Evolutionary conservation across 345 rosid species (phyloP), one percentile per base, ranked within the genome.

Genomic region (Hypericum androsaemum): DNA sequence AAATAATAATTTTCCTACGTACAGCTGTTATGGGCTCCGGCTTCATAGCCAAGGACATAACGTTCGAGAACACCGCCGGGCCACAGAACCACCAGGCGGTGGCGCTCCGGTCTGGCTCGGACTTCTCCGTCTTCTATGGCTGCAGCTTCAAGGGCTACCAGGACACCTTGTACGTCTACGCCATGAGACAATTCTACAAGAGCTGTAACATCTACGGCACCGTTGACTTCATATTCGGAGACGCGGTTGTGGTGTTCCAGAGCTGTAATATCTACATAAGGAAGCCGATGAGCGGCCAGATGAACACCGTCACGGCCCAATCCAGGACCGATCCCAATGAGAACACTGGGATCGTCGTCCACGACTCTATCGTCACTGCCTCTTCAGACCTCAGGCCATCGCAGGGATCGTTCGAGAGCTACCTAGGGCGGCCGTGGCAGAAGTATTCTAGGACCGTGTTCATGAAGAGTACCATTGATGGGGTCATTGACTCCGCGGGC

Each of bases 101-200:
- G 38, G 95, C 95, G 7, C 74, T 89, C 52, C 82, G 90, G 2
- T 89, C 95, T 6, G 82, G 88, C 38, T 77, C 95, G 28, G 94
- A 86, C 47, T 71, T 74, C 67, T 76, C 95, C 0, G 88, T 89
- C 8, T 86, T 83, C 76, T 84, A 84, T 64, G 41, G 63, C 11
- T 86, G 97, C 57, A 73, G 94, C 69, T 75, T 89, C 83, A 82
- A 70, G 66, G 95, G 95, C 13, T 89, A 86, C 64, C 97, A 89
- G 60, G 95, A 89, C 71, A 89, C 97, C 40, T 64, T 89, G 22
- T 89, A 89, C 48, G 88, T 86, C 38, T 77, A 86, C 67, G 41
- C 94, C 11, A 68, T 75, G 13, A 84, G 94, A 43, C 97, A 89
- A 59, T 89, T 89, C 81, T 86, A 86, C 60, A 80, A 86, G 12